Evolutionary conservation across 2,329 filamentous ascomycete species (phyloP).

Genomic region (Metarhizium sp.): DNA sequence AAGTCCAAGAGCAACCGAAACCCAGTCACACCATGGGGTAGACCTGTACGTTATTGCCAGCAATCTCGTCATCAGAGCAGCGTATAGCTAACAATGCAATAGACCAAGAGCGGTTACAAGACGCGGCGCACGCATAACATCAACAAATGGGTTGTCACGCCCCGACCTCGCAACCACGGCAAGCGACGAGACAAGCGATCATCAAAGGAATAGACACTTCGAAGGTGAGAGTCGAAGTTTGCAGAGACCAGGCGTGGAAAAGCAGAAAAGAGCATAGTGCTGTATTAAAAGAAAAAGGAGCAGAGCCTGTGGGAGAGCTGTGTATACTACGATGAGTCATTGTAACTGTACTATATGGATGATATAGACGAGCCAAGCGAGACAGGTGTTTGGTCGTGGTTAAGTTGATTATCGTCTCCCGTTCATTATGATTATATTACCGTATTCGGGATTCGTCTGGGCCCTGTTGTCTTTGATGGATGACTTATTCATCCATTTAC

Average conservation of each 20-base stretch:
- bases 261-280: background rate
- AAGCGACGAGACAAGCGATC: constrained; percentile 64
- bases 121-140: constrained; percentile 79
- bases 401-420: background rate
- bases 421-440: background rate
- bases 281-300: background rate
- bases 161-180: constrained; percentile 81
- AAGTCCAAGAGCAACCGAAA: constrained; percentile 98
- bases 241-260: background rate
- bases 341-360: constrained; percentile 2
- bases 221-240: background rate
- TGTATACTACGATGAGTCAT: constrained; percentile 3
- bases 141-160: constrained; percentile 84
- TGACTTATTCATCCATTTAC: too few relatives aligned
- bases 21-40: constrained; percentile 94
- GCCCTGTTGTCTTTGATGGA: background rate
- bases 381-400: background rate
- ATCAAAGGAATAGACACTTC: constrained; percentile 15
- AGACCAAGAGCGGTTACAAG: constrained; percentile 84
- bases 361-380: background rate
- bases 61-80: background rate
- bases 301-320: background rate
- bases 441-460: background rate
- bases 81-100: constrained; percentile 2
- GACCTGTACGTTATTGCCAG: constrained; percentile 57